A percentile compares a stretch with the other conserved stretches of the same genome.
These are phyloP conservation scores for Scytalidium sp. DNA, from an alignment of 2,329 filamentous ascomycete species.

Conservation along the genomic window DNA sequence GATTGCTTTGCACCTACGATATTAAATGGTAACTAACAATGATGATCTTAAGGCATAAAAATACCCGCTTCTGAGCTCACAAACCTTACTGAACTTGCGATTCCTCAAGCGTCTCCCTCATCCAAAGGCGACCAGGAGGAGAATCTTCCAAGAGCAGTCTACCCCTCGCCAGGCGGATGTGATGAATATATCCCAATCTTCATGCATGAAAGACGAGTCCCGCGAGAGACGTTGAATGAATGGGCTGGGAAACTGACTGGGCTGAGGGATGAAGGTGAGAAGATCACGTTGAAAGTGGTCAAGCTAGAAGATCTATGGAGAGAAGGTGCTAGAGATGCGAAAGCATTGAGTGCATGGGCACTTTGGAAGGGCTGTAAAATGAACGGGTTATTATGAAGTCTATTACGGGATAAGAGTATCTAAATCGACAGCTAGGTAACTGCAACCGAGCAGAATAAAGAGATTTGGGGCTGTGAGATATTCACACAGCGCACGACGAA, in stretches of 20 bases:
- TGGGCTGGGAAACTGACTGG: constrained; percentile 59
- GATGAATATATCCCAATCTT: constrained; percentile 61
- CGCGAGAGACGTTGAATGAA: constrained; percentile 45
- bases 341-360: constrained; percentile 56
- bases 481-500: neutral
- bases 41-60: neutral
- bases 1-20: neutral
- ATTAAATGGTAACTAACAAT: neutral
- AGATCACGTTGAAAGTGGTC: constrained; percentile 59
- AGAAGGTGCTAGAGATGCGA: constrained; percentile 55
- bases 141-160: constrained; percentile 46
- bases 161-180: constrained; percentile 55
- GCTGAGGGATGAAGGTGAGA: constrained; percentile 55
- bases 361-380: constrained; percentile 54
- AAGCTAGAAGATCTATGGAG: constrained; percentile 54
- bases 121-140: constrained; percentile 18
- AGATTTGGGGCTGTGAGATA: no score
- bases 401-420: no score
- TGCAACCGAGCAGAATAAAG: no score
- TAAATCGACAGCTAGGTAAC: no score
- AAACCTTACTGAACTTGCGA: constrained; percentile 50
- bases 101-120: constrained; percentile 16
- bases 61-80: constrained; percentile 46
- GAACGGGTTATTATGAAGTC: constrained; percentile 12
- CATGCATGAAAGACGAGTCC: constrained; percentile 50